phyloP scores from a whole-genome alignment of 2,329 filamentous ascomycete genomes.

The Endoconidiophora polonica region DNA sequence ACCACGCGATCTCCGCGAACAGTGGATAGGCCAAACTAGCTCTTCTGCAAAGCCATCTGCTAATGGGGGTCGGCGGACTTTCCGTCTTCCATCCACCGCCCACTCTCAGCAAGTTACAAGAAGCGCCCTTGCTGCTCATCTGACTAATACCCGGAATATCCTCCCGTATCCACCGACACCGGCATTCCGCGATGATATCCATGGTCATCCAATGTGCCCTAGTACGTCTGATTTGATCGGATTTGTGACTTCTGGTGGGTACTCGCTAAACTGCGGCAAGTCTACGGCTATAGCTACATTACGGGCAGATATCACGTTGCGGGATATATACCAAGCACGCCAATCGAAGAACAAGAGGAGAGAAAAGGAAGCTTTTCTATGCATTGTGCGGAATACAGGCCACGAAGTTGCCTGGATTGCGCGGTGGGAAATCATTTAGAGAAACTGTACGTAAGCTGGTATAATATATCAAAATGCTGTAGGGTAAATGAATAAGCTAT shows the following conservation, averaged over 20 bases:
- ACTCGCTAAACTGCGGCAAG: conserved; percentile 58
- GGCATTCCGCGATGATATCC: conserved; percentile 22
- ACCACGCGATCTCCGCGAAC: conserved; percentile 37
- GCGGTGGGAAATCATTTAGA: conserved; percentile 51
- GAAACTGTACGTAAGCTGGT: neutral
- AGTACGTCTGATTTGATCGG: conserved; percentile 63
- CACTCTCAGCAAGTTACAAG: conserved; percentile 22
- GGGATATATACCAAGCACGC: conserved; percentile 3
- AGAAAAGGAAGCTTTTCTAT: conserved; percentile 36
- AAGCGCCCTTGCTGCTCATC: conserved; percentile 30
- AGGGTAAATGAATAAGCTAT: neutral
- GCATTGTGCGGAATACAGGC: conserved; percentile 69
- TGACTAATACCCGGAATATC: conserved; percentile 23
- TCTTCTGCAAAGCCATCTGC: conserved; percentile 11
- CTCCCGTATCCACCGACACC: conserved; percentile 20
- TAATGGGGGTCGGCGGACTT: conserved; percentile 16
- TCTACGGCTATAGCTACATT: conserved; percentile 63
- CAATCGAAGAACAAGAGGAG: conserved; percentile 17
- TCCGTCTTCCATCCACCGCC: neutral
- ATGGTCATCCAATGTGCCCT: conserved; percentile 51
- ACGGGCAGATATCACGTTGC: conserved; percentile 3
- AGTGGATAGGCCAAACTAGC: conserved; percentile 49
- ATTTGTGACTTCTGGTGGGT: conserved; percentile 78
- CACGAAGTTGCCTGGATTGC: conserved; percentile 64
- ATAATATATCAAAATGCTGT: neutral